A percentile compares a stretch with the other conserved stretches of the same genome.
Conservation (phyloP, 495 filamentous ascomycete species). For the Polyplosphaeria fusca region DNA sequence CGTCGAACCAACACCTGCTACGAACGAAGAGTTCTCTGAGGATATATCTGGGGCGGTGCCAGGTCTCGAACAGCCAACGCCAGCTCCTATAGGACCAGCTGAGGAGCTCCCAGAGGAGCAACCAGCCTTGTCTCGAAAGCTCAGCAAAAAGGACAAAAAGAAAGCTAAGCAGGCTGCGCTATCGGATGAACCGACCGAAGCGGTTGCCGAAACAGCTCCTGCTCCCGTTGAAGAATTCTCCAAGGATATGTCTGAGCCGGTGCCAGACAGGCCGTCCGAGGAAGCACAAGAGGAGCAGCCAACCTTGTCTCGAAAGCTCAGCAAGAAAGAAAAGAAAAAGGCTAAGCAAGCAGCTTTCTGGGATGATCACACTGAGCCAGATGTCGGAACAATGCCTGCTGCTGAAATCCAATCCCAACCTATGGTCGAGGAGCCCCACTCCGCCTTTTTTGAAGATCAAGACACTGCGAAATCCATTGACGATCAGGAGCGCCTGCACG, state of each 20-base stretch:
- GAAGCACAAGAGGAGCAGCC: not conserved
- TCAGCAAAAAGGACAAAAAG: constrained; percentile 19
- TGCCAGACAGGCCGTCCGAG: too few relatives aligned
- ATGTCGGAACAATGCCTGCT: not conserved
- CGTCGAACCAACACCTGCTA: too few relatives aligned
- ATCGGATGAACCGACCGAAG: too few relatives aligned
- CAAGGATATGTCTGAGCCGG: too few relatives aligned
- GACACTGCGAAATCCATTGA: too few relatives aligned
- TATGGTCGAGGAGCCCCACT: too few relatives aligned
- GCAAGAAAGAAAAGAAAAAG: constrained; percentile 11
- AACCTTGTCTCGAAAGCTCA: not conserved
- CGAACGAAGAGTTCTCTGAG: not conserved
- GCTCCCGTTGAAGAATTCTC: too few relatives aligned
- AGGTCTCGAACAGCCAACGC: too few relatives aligned
- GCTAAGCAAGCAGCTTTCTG: not conserved
- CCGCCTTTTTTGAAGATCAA: too few relatives aligned
- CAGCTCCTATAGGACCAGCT: not conserved
- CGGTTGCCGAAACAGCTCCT: too few relatives aligned
- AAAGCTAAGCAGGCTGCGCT: constrained; percentile 7
- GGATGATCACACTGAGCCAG: not conserved
- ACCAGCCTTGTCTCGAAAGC: not conserved
- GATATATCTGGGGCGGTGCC: not conserved
- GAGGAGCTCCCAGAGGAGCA: not conserved
- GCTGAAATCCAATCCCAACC: not conserved
- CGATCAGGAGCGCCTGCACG: too few relatives aligned